A percentile compares a stretch with the other conserved stretches of the same genome.
These are phyloP conservation scores for Phytophthora pluvialis DNA, from an alignment of 352 stramenopile genomes.

Conservation along the genomic window DNA sequence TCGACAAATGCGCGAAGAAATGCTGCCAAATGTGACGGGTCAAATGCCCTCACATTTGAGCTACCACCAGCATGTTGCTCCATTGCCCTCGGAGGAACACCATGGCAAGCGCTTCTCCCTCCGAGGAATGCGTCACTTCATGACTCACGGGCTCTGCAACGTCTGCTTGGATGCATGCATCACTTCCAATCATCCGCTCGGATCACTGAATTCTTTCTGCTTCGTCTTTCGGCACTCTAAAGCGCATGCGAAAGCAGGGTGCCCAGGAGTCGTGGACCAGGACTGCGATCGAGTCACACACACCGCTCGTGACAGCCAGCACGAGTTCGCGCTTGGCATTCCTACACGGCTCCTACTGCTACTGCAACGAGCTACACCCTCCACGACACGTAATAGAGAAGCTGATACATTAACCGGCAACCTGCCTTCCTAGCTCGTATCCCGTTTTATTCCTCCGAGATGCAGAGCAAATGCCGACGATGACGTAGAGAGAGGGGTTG, in stretches of 20 bases:
- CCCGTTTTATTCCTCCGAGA: constrained; percentile 41
- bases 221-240: constrained; percentile 6
- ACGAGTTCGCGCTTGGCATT: not conserved
- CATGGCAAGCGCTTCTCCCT: not conserved
- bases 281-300: not conserved
- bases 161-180: not conserved
- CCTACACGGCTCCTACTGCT: not conserved
- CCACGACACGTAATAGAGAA: constrained; percentile 11
- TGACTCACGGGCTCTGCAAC: not conserved
- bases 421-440: constrained; percentile 31
- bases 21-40: constrained; percentile 8
- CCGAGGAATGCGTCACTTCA: constrained; percentile 8
- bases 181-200: constrained; percentile 22
- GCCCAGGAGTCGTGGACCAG: not conserved
- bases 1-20: constrained; percentile 2
- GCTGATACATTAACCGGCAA: constrained; percentile 33
- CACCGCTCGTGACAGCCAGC: not conserved
- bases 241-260: not conserved
- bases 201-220: constrained; percentile 20
- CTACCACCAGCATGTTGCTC: not conserved
- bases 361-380: not conserved
- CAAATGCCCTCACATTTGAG: constrained; percentile 2
- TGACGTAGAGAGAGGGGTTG: constrained; percentile 2
- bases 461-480: constrained; percentile 20
- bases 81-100: not conserved